Percentiles rank a stretch among this genome's conserved stretches.
Evolutionary conservation across 2,329 filamentous ascomycete genomes (phyloP).

Genomic region (Meredithiella fracta): DNA sequence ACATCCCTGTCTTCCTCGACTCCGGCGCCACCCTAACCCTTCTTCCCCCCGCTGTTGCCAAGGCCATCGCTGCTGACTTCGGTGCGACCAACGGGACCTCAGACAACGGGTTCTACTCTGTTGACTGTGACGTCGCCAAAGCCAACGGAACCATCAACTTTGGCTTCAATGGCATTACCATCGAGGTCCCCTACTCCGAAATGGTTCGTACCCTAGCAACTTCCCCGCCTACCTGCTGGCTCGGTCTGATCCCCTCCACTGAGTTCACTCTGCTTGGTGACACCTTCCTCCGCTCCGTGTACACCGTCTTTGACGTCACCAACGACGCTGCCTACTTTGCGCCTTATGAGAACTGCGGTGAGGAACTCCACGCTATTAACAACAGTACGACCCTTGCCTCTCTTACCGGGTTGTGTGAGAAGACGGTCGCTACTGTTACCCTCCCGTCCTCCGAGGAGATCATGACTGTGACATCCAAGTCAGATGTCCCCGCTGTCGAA

Average conservation of each 20-base stretch:
- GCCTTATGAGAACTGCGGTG: slow-evolving; percentile 34
- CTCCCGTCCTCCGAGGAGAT: not conserved
- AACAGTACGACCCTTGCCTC: slow-evolving; percentile 9
- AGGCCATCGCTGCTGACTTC: slow-evolving; percentile 33
- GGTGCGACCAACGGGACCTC: slow-evolving; percentile 24
- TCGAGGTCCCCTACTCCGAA: slow-evolving; percentile 34
- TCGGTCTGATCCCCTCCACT: slow-evolving; percentile 32
- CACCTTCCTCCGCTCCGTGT: slow-evolving; percentile 36
- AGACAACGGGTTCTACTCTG: slow-evolving; percentile 28
- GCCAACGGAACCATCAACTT: slow-evolving; percentile 32
- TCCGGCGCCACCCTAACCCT: slow-evolving; percentile 54
- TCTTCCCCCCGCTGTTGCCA: slow-evolving; percentile 40
- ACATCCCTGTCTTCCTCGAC: slow-evolving; percentile 48
- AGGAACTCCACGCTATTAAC: slow-evolving; percentile 13
- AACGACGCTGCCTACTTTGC: slow-evolving; percentile 32
- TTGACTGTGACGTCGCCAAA: slow-evolving; percentile 28
- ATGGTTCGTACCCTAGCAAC: slow-evolving; percentile 20
- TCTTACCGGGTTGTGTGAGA: slow-evolving; percentile 13
- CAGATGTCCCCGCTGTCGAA: not conserved
- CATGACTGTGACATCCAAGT: not conserved
- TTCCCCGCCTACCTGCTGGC: slow-evolving; percentile 25
- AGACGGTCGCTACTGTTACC: not conserved
- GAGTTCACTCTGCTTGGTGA: slow-evolving; percentile 36
- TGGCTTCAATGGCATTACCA: slow-evolving; percentile 30
- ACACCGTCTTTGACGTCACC: slow-evolving; percentile 37